Percentiles rank a stretch among this genome's conserved stretches.
Conservation (phyloP, 2,329 filamentous ascomycete species). For the Paecilomyces sp. region DNA sequence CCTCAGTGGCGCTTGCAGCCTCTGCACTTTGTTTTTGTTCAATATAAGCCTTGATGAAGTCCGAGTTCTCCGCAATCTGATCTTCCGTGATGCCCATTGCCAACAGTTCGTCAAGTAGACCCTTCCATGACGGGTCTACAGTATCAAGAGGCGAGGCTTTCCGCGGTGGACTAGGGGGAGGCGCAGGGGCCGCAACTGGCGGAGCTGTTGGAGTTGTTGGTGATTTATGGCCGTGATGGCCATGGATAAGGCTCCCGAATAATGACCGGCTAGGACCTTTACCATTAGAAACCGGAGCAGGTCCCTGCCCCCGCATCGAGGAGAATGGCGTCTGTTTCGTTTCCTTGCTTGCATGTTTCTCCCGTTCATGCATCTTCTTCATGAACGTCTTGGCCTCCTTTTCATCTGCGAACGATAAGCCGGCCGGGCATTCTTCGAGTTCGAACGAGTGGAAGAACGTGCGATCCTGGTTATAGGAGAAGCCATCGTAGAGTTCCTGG, state of each 20-base stretch:
- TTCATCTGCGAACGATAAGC: slow-evolving; percentile 87
- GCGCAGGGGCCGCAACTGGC: slow-evolving; percentile 18
- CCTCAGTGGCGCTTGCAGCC: slow-evolving; percentile 37
- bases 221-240: slow-evolving; percentile 28
- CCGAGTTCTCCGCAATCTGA: slow-evolving; percentile 59
- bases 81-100: slow-evolving; percentile 63
- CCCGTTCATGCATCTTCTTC: slow-evolving; percentile 93
- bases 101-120: slow-evolving; percentile 53
- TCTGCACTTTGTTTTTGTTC: slow-evolving; percentile 52
- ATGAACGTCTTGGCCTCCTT: slow-evolving; percentile 96
- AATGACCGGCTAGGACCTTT: slow-evolving; percentile 47
- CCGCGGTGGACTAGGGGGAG: slow-evolving; percentile 22
- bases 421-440: slow-evolving; percentile 83
- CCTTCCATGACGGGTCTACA: slow-evolving; percentile 55
- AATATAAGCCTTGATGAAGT: slow-evolving; percentile 62
- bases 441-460: slow-evolving; percentile 98
- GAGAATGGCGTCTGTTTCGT: slow-evolving; percentile 72
- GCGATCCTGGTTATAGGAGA: slow-evolving; percentile 91
- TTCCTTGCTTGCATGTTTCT: slow-evolving; percentile 89
- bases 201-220: slow-evolving; percentile 13
- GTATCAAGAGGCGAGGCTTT: slow-evolving; percentile 49
- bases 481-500: slow-evolving; percentile 94
- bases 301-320: slow-evolving; percentile 41
- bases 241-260: slow-evolving; percentile 41
- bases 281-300: slow-evolving; percentile 34